phyloP scores from a whole-genome alignment of 495 filamentous ascomycete species.

The Copromyces sp. region DNA sequence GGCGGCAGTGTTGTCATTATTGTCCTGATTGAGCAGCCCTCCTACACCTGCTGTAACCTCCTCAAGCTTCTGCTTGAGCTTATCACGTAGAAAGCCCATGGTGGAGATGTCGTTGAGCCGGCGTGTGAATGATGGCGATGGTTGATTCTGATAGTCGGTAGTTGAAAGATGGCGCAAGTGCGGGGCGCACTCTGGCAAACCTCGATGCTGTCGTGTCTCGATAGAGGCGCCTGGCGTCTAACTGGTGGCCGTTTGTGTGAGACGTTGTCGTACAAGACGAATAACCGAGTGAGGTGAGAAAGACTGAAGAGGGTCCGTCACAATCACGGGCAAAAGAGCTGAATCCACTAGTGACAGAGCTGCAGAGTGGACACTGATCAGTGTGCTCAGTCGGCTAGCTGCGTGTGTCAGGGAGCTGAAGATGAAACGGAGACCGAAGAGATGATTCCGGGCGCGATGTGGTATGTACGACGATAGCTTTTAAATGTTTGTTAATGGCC shows the following conservation, averaged over 20 bases:
- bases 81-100: constrained; percentile 11
- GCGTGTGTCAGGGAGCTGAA: neutral
- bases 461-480: neutral
- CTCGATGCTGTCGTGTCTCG: neutral
- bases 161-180: neutral
- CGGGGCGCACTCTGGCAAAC: neutral
- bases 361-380: neutral
- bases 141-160: neutral
- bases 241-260: neutral
- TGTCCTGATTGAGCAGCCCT: neutral
- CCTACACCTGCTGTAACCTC: neutral
- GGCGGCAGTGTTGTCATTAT: neutral
- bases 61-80: constrained; percentile 9
- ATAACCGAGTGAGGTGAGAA: neutral
- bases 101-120: neutral
- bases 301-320: neutral
- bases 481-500: neutral
- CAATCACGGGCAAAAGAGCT: neutral
- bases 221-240: neutral
- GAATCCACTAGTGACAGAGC: neutral
- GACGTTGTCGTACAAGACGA: neutral
- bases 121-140: neutral
- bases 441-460: neutral
- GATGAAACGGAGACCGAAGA: neutral
- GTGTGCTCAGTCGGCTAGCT: neutral